Conservation (phyloP, 305 asterid species). For the Fraxinus sp. region DNA sequence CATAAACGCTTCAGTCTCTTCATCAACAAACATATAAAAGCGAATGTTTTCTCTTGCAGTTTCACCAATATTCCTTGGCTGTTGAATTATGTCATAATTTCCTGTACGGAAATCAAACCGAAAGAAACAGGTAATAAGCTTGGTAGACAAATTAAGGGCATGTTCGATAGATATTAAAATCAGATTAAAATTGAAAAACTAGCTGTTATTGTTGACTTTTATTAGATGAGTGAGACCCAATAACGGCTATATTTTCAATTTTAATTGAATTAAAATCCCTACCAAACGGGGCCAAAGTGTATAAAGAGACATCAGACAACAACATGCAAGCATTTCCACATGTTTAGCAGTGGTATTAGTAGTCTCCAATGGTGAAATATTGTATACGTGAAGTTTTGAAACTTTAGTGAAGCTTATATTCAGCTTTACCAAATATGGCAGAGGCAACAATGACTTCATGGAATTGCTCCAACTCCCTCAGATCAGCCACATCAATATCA, state of each 20-base stretch:
- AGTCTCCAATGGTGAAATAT: constrained; percentile 18
- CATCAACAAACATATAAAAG: constrained; percentile 91
- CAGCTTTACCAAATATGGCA: constrained; percentile 85
- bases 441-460: constrained; percentile 95
- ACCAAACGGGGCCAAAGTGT: background rate
- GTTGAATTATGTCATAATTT: constrained; percentile 84
- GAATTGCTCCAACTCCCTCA: constrained; percentile 64
- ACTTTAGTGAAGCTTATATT: constrained; percentile 26
- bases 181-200: too few relatives aligned
- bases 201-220: too few relatives aligned
- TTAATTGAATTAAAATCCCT: too few relatives aligned
- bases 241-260: too few relatives aligned
- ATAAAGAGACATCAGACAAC: constrained; percentile 5
- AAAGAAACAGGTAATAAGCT: constrained; percentile 20
- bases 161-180: too few relatives aligned
- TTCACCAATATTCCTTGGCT: constrained; percentile 72
- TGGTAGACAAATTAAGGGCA: background rate
- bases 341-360: constrained; percentile 17
- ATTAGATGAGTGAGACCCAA: too few relatives aligned
- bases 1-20: constrained; percentile 80
- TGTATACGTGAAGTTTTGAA: constrained; percentile 15
- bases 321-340: constrained; percentile 23
- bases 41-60: constrained; percentile 56
- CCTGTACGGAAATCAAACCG: constrained; percentile 46
- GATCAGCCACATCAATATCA: constrained; percentile 82